phyloP scores from a whole-genome alignment of 2,329 filamentous ascomycete genomes.

The Arthroderma uncinatum region DNA sequence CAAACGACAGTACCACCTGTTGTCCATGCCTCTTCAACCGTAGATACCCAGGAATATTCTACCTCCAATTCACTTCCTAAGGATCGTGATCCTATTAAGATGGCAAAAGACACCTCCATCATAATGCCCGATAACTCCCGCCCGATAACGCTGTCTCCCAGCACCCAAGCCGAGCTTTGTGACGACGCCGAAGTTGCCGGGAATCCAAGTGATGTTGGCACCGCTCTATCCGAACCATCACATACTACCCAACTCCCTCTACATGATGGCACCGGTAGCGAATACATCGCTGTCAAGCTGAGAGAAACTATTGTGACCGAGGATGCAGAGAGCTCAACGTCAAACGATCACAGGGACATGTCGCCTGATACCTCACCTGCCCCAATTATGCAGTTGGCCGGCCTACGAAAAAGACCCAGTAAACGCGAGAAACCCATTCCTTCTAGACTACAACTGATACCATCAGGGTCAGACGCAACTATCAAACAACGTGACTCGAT shows the following conservation, averaged over 20 bases:
- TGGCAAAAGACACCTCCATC: neutral
- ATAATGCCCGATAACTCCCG: neutral
- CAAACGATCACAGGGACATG: neutral
- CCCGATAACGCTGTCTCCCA: neutral
- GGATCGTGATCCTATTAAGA: neutral
- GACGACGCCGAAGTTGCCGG: neutral
- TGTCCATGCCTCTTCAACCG: neutral
- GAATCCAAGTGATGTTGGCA: neutral
- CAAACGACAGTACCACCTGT: neutral
- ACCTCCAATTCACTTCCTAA: neutral
- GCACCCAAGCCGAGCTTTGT: too few species aligned
- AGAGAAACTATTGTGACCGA: neutral
- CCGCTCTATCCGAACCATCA: neutral
- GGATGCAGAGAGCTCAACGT: neutral
- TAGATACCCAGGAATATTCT: neutral
- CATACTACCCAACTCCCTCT: neutral
- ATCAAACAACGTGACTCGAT: neutral
- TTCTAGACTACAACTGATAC: neutral
- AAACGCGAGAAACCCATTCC: neutral
- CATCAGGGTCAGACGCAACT: neutral
- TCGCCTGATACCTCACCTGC: neutral
- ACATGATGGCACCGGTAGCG: neutral
- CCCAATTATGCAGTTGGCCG: neutral
- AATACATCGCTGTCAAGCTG: neutral
- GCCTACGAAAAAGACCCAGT: neutral